Evolutionary conservation across 768 basidiomycete species (phyloP), one percentile per base, ranked within the genome.

Genomic region (Pisolithus orientalis): DNA sequence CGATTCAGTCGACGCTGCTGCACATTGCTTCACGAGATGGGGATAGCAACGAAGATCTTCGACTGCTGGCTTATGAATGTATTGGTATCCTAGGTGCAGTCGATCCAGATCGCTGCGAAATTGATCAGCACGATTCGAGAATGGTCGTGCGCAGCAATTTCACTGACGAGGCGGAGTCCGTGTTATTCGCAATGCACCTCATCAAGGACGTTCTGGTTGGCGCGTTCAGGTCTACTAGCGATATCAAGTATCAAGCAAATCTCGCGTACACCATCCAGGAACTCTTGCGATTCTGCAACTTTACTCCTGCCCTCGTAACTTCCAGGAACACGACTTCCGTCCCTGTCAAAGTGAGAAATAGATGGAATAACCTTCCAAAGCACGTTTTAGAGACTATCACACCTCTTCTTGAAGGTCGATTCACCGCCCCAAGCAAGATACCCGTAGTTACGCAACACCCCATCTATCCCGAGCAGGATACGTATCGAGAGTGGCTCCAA

Each of bases 401-500:
- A 0, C 93, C 95, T 0, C 74, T 98, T 17, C 78, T 97, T 11
- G 87, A 83, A 54, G 77, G 79, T 39, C 77, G 80, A 37, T 90
- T 82, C 63, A 75, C 76, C 4, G 69, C 85, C 14, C 73, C 75
- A 14, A 73, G 77, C 27, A 72, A 72, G 7, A 60, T 66, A 2
- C 61, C 68, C 2, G 72, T 71, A 10, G 58, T 71, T 3, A 64
- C 74, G 17, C 67, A 73, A 47, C 80, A 85, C 57, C 94, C 95
- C 2, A 83, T 98, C 51, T 99, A 97, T 69, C 77, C 80, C 1
- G 70, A 70, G 5, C 78, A 84, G 52, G 61, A 53, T n/a, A 95
- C 92, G 0, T 99, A 97, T 68, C 83, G 94, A 39, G 94, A 98
- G 67, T 99, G 96, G 96, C 80, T 98, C 32, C 93, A 95, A 57